phyloP scores from a whole-genome alignment of 768 basidiomycete genomes.

The Podaxis carcinomalis region DNA sequence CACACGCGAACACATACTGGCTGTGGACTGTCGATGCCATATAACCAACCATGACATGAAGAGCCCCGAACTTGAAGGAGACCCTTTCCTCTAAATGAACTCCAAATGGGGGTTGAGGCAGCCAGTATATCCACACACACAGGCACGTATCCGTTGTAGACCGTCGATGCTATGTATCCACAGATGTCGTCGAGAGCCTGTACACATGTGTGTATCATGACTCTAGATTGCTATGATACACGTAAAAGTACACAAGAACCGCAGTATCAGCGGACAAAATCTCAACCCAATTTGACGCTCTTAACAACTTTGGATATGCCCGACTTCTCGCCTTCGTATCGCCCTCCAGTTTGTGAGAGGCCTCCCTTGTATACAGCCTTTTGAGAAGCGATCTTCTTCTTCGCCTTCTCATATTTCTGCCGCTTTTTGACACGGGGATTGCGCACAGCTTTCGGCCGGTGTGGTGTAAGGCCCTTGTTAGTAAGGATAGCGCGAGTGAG shows the following conservation, averaged over 20 bases:
- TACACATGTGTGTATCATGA: no score
- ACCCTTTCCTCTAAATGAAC: background rate
- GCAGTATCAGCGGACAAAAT: background rate
- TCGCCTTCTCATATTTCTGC: slow-evolving; percentile 89
- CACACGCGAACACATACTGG: no score
- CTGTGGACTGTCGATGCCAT: background rate
- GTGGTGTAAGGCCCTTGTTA: slow-evolving; percentile 93
- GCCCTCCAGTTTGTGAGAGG: slow-evolving; percentile 57
- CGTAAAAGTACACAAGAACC: no score
- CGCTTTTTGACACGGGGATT: slow-evolving; percentile 99
- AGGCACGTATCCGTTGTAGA: background rate
- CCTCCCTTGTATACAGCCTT: slow-evolving; percentile 94
- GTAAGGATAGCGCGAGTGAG: slow-evolving; percentile 88
- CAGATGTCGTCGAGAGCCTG: background rate
- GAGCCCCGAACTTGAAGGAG: background rate
- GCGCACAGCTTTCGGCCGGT: slow-evolving; percentile 81
- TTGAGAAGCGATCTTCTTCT: slow-evolving; percentile 86
- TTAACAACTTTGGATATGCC: slow-evolving; percentile 92
- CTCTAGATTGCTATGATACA: no score
- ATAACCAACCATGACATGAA: background rate
- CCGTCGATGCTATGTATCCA: background rate
- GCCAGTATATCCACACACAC: background rate
- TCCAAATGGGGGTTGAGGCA: background rate
- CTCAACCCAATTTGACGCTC: slow-evolving; percentile 65
- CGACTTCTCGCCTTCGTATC: slow-evolving; percentile 87